These are phyloP conservation scores for Leucocoprinus sp. DNA, from an alignment of 768 basidiomycete species.

Conservation along the genomic window DNA sequence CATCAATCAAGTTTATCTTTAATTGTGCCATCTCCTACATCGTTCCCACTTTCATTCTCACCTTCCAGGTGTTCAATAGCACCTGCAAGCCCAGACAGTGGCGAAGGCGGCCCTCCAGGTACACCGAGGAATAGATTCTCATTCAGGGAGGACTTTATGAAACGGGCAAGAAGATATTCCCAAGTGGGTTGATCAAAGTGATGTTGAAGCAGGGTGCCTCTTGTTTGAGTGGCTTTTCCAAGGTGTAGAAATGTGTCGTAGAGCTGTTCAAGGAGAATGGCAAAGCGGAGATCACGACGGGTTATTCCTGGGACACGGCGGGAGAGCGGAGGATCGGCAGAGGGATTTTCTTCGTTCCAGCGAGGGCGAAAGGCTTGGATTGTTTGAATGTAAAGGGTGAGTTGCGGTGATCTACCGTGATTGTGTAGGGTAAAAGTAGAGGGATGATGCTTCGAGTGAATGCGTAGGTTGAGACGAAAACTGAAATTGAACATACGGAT, in stretches of 20 bases:
- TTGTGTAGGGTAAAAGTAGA: not conserved
- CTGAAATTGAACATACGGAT: not conserved
- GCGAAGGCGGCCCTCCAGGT: too few relatives aligned
- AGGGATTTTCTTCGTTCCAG: conserved; percentile 7
- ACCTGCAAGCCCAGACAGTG: too few relatives aligned
- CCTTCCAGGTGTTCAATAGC: too few relatives aligned
- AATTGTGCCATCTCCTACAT: too few relatives aligned
- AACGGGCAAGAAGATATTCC: conserved; percentile 6
- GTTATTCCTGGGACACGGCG: conserved; percentile 10
- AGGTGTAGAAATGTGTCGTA: conserved; percentile 1
- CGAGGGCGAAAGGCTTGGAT: conserved; percentile 3
- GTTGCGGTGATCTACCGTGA: not conserved
- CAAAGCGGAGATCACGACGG: conserved; percentile 6
- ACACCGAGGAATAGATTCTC: too few relatives aligned
- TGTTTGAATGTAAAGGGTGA: not conserved
- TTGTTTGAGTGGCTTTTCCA: not conserved
- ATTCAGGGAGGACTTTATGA: not conserved
- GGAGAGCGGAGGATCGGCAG: conserved; percentile 5
- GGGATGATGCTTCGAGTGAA: conserved; percentile 1
- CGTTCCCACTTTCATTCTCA: too few relatives aligned
- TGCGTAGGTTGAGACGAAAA: not conserved
- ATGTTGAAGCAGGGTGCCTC: conserved; percentile 1
- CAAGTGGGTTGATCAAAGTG: not conserved
- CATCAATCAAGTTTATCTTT: too few relatives aligned
- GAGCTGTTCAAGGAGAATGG: not conserved